A percentile compares a stretch with the other conserved stretches of the same genome.
Conservation (phyloP, 2,329 filamentous ascomycete genomes). For the Venturiaceae sp. region DNA sequence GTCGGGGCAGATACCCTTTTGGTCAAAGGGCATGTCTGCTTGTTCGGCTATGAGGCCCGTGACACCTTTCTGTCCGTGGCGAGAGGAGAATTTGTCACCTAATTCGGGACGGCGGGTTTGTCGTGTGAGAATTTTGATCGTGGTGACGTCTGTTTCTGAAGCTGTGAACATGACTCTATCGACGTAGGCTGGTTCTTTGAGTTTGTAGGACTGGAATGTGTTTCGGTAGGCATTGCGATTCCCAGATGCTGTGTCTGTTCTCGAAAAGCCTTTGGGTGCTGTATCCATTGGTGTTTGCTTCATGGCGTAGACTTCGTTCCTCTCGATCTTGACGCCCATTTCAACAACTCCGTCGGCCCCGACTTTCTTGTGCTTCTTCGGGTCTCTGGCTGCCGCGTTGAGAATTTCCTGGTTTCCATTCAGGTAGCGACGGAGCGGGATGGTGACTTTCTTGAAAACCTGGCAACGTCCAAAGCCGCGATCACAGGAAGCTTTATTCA, state of each 20-base stretch:
- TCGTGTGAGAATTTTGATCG: slow-evolving; percentile 92
- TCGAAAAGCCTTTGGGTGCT: slow-evolving; percentile 8
- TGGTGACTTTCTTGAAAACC: slow-evolving; percentile 91
- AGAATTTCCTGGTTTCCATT: slow-evolving; percentile 61
- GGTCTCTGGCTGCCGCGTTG: slow-evolving; percentile 44
- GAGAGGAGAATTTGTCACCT: slow-evolving; percentile 97
- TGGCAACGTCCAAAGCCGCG: slow-evolving; percentile 94
- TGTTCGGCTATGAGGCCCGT: slow-evolving; percentile 95
- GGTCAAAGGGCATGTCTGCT: slow-evolving; percentile 93
- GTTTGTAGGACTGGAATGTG: slow-evolving; percentile 66
- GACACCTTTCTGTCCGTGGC: slow-evolving; percentile 96
- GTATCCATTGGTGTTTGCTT: slow-evolving; percentile 80
- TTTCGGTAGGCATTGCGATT: slow-evolving; percentile 51
- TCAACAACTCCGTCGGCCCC: slow-evolving; percentile 82
- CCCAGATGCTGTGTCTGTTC: slow-evolving; percentile 52
- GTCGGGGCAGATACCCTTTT: slow-evolving; percentile 83
- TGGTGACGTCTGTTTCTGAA: slow-evolving; percentile 73
- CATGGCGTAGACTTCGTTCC: slow-evolving; percentile 80
- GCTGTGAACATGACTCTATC: slow-evolving; percentile 94
- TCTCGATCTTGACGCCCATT: slow-evolving; percentile 69
- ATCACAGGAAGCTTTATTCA: slow-evolving; percentile 94
- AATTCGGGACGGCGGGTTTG: slow-evolving; percentile 92
- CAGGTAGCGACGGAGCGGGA: slow-evolving; percentile 78
- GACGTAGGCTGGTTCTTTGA: slow-evolving; percentile 77
- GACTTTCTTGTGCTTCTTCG: slow-evolving; percentile 49